Conservation (phyloP, 116 monocot genomes). For the Cymodocea nodosa region DNA sequence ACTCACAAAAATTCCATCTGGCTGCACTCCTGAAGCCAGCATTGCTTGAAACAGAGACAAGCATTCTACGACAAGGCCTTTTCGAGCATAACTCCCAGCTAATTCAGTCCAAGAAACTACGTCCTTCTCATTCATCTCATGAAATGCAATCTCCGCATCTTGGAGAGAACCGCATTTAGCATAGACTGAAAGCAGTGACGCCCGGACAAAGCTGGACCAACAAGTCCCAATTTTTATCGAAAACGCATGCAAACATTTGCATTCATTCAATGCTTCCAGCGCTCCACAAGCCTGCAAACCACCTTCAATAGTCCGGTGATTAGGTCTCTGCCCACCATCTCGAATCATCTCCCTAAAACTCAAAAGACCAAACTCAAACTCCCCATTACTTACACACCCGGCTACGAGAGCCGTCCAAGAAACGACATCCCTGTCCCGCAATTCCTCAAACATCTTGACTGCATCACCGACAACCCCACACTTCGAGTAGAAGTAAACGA, state of each 20-base stretch:
- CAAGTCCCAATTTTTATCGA: constrained; percentile 15
- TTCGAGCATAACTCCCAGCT: constrained; percentile 14
- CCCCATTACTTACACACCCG: constrained; percentile 22
- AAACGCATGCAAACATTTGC: constrained; percentile 22
- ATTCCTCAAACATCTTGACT: constrained; percentile 19
- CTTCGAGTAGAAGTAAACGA: constrained; percentile 25
- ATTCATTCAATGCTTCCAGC: constrained; percentile 10
- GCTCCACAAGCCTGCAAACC: constrained; percentile 17
- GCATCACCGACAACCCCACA: constrained; percentile 12
- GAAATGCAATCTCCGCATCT: constrained; percentile 15
- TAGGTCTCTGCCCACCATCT: constrained; percentile 10
- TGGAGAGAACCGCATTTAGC: constrained; percentile 14
- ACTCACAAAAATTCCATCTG: constrained; percentile 20
- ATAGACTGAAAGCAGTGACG: constrained; percentile 18
- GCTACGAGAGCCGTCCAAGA: constrained; percentile 24
- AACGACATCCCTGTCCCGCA: constrained; percentile 22
- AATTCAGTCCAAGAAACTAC: constrained; percentile 29
- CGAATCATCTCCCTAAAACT: constrained; percentile 19
- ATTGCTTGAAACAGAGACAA: constrained; percentile 11
- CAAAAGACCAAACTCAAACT: constrained; percentile 12
- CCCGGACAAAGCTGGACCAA: constrained; percentile 6
- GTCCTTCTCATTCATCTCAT: constrained; percentile 19
- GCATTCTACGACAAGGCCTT: constrained; percentile 9
- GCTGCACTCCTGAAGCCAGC: constrained; percentile 10
- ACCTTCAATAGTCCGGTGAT: constrained; percentile 20